Base-by-base conservation (phyloP, 2,329 filamentous ascomycete species). In the Neocucurbitaria cava region DNA sequence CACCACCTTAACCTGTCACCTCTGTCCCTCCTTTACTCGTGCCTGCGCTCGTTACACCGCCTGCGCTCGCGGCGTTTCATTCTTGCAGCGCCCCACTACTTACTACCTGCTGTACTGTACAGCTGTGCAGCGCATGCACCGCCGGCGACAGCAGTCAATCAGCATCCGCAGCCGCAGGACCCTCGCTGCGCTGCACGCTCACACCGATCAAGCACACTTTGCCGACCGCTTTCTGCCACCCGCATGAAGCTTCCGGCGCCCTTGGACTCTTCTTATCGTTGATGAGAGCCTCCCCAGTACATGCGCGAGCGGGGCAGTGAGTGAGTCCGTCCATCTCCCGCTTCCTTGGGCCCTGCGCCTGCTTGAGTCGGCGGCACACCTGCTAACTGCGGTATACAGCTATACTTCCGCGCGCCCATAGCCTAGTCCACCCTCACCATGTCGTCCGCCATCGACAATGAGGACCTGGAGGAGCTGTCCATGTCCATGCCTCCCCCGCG, bases 401-500 rank as follows among this genome's bases (percentile, higher is more conserved):
- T 52, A 28, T 35, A 30, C 13, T 50, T 46, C 46, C 46, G 4
- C 20, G 38, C 21, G 38, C 43, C 26, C 44, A 24, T 54, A 31
- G 35, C 38, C 10, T 39, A 33, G 30, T 38, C 44, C 41, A 44
- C 17, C 53, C 49, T 35, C 58, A 53, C 48, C 66, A 78, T 78
- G 76, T 74, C 73, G 20, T 69, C 75, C 62, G 65, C 74, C 66
- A 90, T 90, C 76, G 89, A 93, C 73, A 89, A 92, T 76, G 90
- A 92, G 80, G 90, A 93, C 79, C 66, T 75, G 43, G 71, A 75
- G 65, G 72, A 73, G 68, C 87, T 93, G 63, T 90, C 89, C 77
- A 90, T 93, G 75, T 89, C 89, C 67, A 81, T 92, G 62, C 85
- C 85, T 31, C 85, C 86, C 67, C 84, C 87, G 66, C 85, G 87